phyloP scores from a whole-genome alignment of 1,284 basidiomycete species.

The Pholiota adiposa region DNA sequence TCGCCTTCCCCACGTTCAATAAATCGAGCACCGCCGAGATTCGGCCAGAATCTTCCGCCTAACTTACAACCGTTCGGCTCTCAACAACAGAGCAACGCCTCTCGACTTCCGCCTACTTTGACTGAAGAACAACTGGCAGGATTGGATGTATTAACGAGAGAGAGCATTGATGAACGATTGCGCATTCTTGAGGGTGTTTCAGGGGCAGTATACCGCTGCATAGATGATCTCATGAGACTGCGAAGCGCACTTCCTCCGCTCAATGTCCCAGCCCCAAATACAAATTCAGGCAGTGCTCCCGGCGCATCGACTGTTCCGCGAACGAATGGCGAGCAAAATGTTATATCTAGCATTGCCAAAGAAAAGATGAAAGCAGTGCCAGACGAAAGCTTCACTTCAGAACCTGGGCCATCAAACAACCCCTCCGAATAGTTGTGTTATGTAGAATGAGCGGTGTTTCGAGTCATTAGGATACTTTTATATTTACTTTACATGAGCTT shows the following conservation, averaged over 20 bases:
- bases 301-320: not conserved
- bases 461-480: too few relatives aligned
- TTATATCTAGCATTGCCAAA: slow-evolving; percentile 16
- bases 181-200: slow-evolving; percentile 78
- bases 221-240: slow-evolving; percentile 78
- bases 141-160: slow-evolving; percentile 69
- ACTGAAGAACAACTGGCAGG: slow-evolving; percentile 62
- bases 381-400: not conserved
- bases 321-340: not conserved
- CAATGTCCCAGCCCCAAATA: not conserved
- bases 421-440: not conserved
- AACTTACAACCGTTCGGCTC: not conserved
- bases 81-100: slow-evolving; percentile 3
- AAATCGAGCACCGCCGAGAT: not conserved
- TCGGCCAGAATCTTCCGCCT: not conserved
- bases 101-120: slow-evolving; percentile 50
- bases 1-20: not conserved
- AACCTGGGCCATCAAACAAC: not conserved
- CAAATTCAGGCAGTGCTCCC: not conserved
- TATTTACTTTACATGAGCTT: too few relatives aligned
- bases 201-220: slow-evolving; percentile 64
- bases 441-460: not conserved
- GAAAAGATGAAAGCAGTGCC: slow-evolving; percentile 22
- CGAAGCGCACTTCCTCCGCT: slow-evolving; percentile 65
- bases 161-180: slow-evolving; percentile 83